phyloP scores from a whole-genome alignment of 208 protist genomes.

The Trypanosoma theileri region DNA sequence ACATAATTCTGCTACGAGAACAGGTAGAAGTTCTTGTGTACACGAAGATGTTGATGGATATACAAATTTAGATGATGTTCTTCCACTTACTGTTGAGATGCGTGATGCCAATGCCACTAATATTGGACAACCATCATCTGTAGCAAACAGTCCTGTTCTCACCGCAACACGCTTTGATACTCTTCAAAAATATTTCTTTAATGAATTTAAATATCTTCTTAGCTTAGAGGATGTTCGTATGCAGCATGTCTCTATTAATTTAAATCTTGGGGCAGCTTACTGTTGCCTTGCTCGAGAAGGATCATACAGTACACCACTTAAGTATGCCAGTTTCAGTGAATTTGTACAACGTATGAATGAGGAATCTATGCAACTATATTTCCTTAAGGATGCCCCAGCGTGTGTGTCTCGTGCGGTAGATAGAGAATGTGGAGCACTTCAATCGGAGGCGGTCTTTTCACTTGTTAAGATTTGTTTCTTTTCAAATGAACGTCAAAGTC shows the following conservation, averaged over 20 bases:
- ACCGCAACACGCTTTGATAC: slow-evolving; percentile 63
- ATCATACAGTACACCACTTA: slow-evolving; percentile 74
- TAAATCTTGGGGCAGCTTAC: slow-evolving; percentile 83
- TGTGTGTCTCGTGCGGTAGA: slow-evolving; percentile 83
- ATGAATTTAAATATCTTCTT: slow-evolving; percentile 68
- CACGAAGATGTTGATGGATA: slow-evolving; percentile 40
- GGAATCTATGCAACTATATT: slow-evolving; percentile 87
- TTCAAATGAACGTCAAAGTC: slow-evolving; percentile 79
- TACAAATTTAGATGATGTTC: slow-evolving; percentile 29
- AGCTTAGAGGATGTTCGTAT: slow-evolving; percentile 68
- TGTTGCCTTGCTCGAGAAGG: slow-evolving; percentile 75
- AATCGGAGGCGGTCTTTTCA: slow-evolving; percentile 64
- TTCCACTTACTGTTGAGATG: slow-evolving; percentile 28
- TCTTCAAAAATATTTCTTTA: slow-evolving; percentile 71
- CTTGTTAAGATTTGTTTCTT: slow-evolving; percentile 85
- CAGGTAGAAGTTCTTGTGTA: background rate
- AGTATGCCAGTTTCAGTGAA: slow-evolving; percentile 77
- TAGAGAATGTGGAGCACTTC: slow-evolving; percentile 64
- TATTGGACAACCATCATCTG: slow-evolving; percentile 32
- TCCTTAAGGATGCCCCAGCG: slow-evolving; percentile 74
- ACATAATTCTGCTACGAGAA: slow-evolving; percentile 14
- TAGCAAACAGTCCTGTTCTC: slow-evolving; percentile 77
- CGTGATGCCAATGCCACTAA: slow-evolving; percentile 24
- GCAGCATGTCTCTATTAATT: slow-evolving; percentile 71
- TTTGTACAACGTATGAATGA: slow-evolving; percentile 87